Base-by-base conservation (phyloP, 768 basidiomycete species). In the Mycena vitilis region DNA sequence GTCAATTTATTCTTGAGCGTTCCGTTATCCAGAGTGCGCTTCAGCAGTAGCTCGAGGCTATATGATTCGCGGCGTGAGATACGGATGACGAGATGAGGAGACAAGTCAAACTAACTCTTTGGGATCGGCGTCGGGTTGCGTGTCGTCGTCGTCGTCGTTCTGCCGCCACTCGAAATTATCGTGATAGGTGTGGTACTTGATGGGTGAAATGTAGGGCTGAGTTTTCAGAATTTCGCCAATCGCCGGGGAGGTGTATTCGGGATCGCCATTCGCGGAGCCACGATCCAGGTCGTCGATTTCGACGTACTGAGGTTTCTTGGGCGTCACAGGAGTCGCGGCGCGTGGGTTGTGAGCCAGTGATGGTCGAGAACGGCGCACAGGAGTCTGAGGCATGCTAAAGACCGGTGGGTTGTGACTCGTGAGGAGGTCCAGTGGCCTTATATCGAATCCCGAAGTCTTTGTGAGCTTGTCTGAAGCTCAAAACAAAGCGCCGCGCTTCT, bases 241-340 rank as follows among this genome's bases (percentile, higher is more conserved):
- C 20, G 25, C 48, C 23, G 10, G 48, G 8, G n/a, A 12, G 13
- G 20, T n/a, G 23, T 22, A 23, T 4, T 49, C 48, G 22, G 22
- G 5, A 49, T 49, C 48, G 22, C 23, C 48, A 49, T 49, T 23
- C 8, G n/a, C 3, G 8, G 48, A 49, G 23, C n/a, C n/a, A n/a
- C n/a, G n/a, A n/a, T 49, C 48, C 10, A 42, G 40, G 22, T 49
- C 48, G 48, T 49, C 48, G 48, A 49, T 49, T 49, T 49, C 48
- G 23, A 49, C 48, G 11, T 49, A 49, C 8, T 22, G 48, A 49
- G 48, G 48, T 22, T n/a, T 49, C n/a, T 12, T 23, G n/a, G 48
- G 48, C 25, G 48, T 49, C 12, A 2, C 23, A 22, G 48, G 47
- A 48, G 30, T 30, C 30, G 30, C 30, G 30, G 30, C 30, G 30